phyloP scores from a whole-genome alignment of 352 stramenopile species.

The Phytophthora tentaculata region DNA sequence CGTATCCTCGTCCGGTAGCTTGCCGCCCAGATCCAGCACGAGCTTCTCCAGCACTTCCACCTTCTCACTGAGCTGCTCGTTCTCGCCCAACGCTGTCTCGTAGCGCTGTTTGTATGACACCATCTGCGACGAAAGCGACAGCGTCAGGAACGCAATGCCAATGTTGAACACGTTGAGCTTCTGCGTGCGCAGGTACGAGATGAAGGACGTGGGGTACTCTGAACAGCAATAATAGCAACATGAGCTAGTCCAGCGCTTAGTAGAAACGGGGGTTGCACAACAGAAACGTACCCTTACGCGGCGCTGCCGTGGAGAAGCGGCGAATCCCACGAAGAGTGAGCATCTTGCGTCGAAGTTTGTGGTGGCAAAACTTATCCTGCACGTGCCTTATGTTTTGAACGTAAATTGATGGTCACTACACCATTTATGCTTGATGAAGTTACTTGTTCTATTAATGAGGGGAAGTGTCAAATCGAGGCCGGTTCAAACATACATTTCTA shows the following conservation, averaged over 20 bases:
- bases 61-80: conserved; percentile 52
- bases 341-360: conserved; percentile 27
- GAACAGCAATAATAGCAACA: background rate
- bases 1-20: conserved; percentile 64
- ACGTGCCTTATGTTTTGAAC: background rate
- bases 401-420: background rate
- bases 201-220: conserved; percentile 87
- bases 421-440: too few species aligned
- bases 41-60: conserved; percentile 65
- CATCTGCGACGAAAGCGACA: conserved; percentile 86
- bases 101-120: conserved; percentile 78
- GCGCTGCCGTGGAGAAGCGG: conserved; percentile 49
- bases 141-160: conserved; percentile 79
- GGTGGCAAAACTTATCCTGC: conserved; percentile 5
- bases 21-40: conserved; percentile 65
- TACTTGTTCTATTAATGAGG: too few species aligned
- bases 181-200: conserved; percentile 77
- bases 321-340: conserved; percentile 44
- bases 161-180: conserved; percentile 91
- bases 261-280: background rate
- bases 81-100: conserved; percentile 44
- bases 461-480: too few species aligned
- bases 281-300: conserved; percentile 43
- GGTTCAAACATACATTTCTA: too few species aligned
- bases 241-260: background rate